Conservation (phyloP, 2,329 filamentous ascomycete species). For the Exophiala xenobiotica region DNA sequence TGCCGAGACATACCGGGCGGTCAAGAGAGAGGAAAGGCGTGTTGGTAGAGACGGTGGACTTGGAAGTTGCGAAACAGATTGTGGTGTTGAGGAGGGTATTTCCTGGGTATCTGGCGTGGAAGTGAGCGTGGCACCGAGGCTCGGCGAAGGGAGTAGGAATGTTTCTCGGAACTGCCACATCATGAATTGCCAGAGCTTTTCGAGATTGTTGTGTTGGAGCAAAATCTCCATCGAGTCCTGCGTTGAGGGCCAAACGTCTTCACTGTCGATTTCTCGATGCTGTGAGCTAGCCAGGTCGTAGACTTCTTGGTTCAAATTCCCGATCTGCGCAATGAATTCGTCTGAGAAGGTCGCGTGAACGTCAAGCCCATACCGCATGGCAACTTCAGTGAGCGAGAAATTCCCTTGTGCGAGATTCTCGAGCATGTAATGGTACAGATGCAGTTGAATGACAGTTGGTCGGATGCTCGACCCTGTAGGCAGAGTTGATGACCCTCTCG, state of each 20-base stretch:
- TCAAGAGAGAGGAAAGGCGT: conserved; percentile 45
- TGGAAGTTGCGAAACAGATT: conserved; percentile 36
- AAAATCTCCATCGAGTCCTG: conserved; percentile 52
- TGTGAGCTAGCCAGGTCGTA: conserved; percentile 47
- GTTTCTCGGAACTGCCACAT: conserved; percentile 59
- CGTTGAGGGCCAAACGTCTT: conserved; percentile 28
- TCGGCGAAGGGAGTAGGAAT: conserved; percentile 35
- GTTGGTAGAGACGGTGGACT: conserved; percentile 40
- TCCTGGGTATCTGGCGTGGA: conserved; percentile 33
- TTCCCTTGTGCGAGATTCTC: conserved; percentile 69
- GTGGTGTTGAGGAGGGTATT: conserved; percentile 20
- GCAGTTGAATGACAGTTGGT: conserved; percentile 80
- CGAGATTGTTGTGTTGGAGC: conserved; percentile 59
- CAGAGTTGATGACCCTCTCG: conserved; percentile 63
- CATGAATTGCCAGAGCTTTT: conserved; percentile 62
- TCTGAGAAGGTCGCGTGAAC: conserved; percentile 69
- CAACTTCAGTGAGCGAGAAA: conserved; percentile 67
- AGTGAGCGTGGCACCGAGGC: conserved; percentile 20
- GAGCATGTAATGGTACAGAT: conserved; percentile 86
- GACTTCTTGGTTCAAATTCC: conserved; percentile 66
- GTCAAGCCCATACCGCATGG: conserved; percentile 70
- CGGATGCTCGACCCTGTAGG: conserved; percentile 66
- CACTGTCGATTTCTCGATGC: conserved; percentile 4
- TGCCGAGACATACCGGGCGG: conserved; percentile 45
- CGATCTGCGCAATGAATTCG: conserved; percentile 73